Conservation (phyloP, 1,284 basidiomycete genomes). For the Afroboletus lepidellus region DNA sequence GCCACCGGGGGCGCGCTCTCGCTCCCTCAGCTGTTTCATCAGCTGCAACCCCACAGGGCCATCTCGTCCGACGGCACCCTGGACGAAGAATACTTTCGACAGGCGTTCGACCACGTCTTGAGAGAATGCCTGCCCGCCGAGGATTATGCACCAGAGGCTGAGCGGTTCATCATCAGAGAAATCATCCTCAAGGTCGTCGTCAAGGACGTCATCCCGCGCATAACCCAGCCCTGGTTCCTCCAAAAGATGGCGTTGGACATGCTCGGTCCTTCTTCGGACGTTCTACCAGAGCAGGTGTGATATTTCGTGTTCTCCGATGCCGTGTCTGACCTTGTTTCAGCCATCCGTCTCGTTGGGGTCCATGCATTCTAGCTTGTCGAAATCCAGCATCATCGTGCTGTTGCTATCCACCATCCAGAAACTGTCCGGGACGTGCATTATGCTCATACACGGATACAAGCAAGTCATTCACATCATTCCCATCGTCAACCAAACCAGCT, state of each 20-base stretch:
- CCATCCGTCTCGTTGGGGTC: conserved; percentile 23
- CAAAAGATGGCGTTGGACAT: conserved; percentile 62
- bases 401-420: conserved; percentile 71
- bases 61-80: conserved; percentile 59
- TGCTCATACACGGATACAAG: conserved; percentile 67
- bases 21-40: conserved; percentile 68
- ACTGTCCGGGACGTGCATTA: conserved; percentile 65
- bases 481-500: conserved; percentile 53
- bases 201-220: conserved; percentile 59
- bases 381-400: conserved; percentile 61
- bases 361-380: conserved; percentile 38
- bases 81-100: conserved; percentile 75
- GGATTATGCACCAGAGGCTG: conserved; percentile 74
- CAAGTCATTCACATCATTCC: conserved; percentile 62
- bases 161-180: conserved; percentile 76
- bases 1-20: conserved; percentile 60
- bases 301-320: not conserved
- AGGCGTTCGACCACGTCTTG: conserved; percentile 70
- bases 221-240: conserved; percentile 83
- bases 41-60: conserved; percentile 77
- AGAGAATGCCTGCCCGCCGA: conserved; percentile 65
- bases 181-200: conserved; percentile 71
- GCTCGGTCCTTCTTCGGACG: conserved; percentile 44
- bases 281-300: conserved; percentile 36
- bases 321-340: conserved; percentile 17